Conservation (phyloP, 345 rosid species). For the Crucihimalaya himalaica region DNA sequence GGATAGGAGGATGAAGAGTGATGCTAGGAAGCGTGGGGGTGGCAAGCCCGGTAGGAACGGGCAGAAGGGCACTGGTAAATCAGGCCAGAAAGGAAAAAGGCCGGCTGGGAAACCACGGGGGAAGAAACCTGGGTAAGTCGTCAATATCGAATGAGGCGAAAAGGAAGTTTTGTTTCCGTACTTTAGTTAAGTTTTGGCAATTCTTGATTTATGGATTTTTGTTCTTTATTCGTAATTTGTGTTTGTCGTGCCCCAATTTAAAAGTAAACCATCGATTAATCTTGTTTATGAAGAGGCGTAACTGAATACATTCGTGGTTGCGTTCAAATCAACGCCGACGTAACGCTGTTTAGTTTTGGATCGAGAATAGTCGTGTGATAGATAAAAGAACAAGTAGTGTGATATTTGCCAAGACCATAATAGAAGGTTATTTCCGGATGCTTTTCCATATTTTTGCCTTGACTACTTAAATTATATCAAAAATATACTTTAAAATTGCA, state of each 20-base stretch:
- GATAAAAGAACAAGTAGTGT: no score
- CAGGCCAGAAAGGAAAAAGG: slow-evolving; percentile 47
- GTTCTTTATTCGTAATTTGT: background rate
- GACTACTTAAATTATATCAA: no score
- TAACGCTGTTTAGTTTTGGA: background rate
- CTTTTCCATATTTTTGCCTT: no score
- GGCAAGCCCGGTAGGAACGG: slow-evolving; percentile 60
- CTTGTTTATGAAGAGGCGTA: background rate
- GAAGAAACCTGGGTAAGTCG: slow-evolving; percentile 36
- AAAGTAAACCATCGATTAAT: slow-evolving; percentile 1
- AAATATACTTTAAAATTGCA: no score
- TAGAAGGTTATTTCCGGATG: no score
- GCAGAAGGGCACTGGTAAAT: slow-evolving; percentile 51
- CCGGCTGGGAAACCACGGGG: slow-evolving; percentile 44
- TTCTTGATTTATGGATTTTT: background rate
- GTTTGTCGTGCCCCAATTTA: background rate
- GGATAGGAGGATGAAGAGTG: slow-evolving; percentile 88
- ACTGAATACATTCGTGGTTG: background rate
- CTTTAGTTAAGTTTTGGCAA: slow-evolving; percentile 8
- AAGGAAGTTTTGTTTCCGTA: slow-evolving; percentile 12
- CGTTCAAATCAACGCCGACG: background rate
- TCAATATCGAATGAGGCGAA: background rate
- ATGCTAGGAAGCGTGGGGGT: slow-evolving; percentile 53
- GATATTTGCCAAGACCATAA: no score
- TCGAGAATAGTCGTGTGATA: background rate